Base-by-base conservation (phyloP, 2,329 filamentous ascomycete genomes). In the Purpureocillium lavendulum region DNA sequence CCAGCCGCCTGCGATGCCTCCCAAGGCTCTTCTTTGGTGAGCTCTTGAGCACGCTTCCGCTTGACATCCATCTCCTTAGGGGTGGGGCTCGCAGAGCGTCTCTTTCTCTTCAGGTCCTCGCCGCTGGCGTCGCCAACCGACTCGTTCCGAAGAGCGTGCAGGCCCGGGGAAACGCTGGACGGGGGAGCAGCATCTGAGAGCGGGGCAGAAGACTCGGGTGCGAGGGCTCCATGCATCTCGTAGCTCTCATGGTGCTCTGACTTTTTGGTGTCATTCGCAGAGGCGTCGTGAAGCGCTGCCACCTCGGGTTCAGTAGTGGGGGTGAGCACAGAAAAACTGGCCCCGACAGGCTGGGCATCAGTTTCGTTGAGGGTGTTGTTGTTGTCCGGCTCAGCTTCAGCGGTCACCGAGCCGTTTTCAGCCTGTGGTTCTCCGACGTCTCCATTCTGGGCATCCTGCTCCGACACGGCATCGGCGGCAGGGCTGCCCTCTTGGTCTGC, bases 91-190 rank as follows among this genome's bases (percentile, higher is more conserved):
- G 69, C 67, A 33, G 79, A 85, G 49, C 79, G 71, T 49, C 80
- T 75, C 58, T 84, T 85, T 45, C 81, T 71, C 59, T 82, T 84
- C 49, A 75, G 75, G 31, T 65, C 65, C 48, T 81, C 77, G 45
- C 33, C 34, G 11, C 38, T 18, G 7, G 42, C 28, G 26, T 44
- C 42, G 13, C 7, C 5, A 12, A 30, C 15, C 24, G 17, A 8
- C 53, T 43, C 10, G 47, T 42, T 36, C 40, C 35, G 33, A 12
- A 12, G 29, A 6, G 29, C 11, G 13, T 14, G 7, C 29, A 14
- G 7, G 29, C 29, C 29, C 4, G 11, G 29, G 12, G 11, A 12
- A 30, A 44, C 15, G 29, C 30, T 18, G n/a, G 31, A 34, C 24
- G n/a, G 15, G 12, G 15, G 3, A 10, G 12, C 26, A 31, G 13